Percentiles rank a stretch among this genome's conserved stretches.
phyloP scores from a whole-genome alignment of 345 rosid species.

The Acer saccharum region DNA sequence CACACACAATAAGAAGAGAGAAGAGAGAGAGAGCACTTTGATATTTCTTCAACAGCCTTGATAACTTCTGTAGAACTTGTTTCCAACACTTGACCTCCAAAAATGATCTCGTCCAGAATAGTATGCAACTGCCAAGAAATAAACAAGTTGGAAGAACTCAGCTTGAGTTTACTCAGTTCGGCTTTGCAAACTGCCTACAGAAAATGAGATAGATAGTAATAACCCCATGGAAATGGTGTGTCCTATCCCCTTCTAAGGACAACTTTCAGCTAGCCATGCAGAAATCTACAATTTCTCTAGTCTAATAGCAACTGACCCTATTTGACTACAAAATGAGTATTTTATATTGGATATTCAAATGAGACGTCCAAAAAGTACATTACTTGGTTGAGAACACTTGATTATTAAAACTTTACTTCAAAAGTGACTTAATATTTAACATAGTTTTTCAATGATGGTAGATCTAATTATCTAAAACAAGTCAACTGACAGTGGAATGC shows the following conservation, averaged over 20 bases:
- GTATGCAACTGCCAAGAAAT: constrained; percentile 63
- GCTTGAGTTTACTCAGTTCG: not conserved
- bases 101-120: constrained; percentile 78
- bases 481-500: not conserved
- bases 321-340: not conserved
- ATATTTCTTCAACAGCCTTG: constrained; percentile 85
- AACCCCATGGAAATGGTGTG: not conserved
- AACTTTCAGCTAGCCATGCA: not conserved
- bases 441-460: not conserved
- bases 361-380: not conserved
- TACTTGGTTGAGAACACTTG: not conserved
- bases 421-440: constrained; percentile 3
- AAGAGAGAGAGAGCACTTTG: constrained; percentile 52
- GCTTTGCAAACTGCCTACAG: not conserved
- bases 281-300: not conserved
- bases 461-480: not conserved
- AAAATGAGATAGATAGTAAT: not conserved
- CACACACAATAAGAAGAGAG: not conserved
- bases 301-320: constrained; percentile 1
- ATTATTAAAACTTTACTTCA: not conserved
- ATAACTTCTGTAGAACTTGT: constrained; percentile 81
- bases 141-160: constrained; percentile 4
- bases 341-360: not conserved
- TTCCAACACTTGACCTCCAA: constrained; percentile 95
- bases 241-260: not conserved